Evolutionary conservation across 2,329 filamentous ascomycete genomes (phyloP).

Genomic region (Xylariaceae sp.): DNA sequence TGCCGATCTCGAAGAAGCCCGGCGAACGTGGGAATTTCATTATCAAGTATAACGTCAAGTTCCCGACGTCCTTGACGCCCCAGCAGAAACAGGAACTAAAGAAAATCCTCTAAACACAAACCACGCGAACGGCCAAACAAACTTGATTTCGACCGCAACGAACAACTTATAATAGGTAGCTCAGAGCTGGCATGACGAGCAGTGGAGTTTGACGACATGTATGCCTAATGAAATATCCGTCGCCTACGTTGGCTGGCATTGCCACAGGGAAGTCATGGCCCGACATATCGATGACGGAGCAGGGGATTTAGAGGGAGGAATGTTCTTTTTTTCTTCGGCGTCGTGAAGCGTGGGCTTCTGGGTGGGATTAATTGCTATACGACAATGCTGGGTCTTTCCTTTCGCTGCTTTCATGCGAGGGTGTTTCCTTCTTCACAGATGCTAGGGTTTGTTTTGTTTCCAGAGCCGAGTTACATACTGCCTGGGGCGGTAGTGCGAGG

Average conservation of each 20-base stretch:
- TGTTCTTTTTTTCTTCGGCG: too few relatives aligned
- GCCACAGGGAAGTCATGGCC: too few relatives aligned
- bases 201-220: not conserved
- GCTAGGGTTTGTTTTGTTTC: too few relatives aligned
- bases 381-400: too few relatives aligned
- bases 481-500: too few relatives aligned
- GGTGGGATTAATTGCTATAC: too few relatives aligned
- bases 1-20: slow-evolving; percentile 91
- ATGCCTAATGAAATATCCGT: not conserved
- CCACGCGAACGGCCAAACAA: not conserved
- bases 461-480: too few relatives aligned
- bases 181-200: not conserved
- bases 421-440: too few relatives aligned
- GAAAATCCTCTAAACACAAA: slow-evolving; percentile 59
- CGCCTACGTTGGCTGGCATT: not conserved
- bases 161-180: not conserved
- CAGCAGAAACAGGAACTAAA: slow-evolving; percentile 75
- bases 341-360: too few relatives aligned
- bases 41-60: slow-evolving; percentile 87
- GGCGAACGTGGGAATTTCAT: slow-evolving; percentile 80
- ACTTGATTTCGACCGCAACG: not conserved
- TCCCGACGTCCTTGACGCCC: slow-evolving; percentile 70
- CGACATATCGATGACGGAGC: too few relatives aligned
- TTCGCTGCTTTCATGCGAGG: too few relatives aligned
- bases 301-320: too few relatives aligned